Percentiles rank a stretch among this genome's conserved stretches.
Evolutionary conservation across 495 filamentous ascomycete genomes (phyloP).

Genomic region (Annulohypoxylon nitens): DNA sequence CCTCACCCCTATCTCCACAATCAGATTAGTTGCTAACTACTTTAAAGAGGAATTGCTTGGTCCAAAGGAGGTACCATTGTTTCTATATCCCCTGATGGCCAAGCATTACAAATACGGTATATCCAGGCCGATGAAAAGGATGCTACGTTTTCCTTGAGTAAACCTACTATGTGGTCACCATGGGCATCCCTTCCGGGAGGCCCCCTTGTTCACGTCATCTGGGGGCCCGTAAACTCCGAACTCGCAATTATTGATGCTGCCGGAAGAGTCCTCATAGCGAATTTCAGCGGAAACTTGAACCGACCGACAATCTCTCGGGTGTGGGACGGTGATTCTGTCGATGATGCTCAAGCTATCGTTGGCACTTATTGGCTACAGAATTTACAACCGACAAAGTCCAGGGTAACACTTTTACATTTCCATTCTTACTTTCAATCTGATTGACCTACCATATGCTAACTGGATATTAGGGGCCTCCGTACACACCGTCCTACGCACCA

Average conservation of each 20-base stretch:
- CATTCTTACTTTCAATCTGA: background rate
- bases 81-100: constrained; percentile 78
- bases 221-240: constrained; percentile 77
- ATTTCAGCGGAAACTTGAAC: constrained; percentile 73
- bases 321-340: constrained; percentile 70
- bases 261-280: constrained; percentile 79
- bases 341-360: constrained; percentile 81
- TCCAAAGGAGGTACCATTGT: constrained; percentile 90
- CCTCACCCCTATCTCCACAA: constrained; percentile 2
- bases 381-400: constrained; percentile 36
- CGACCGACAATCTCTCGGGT: constrained; percentile 68
- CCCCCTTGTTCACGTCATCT: constrained; percentile 79
- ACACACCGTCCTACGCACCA: constrained; percentile 56
- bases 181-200: constrained; percentile 60
- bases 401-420: constrained; percentile 14
- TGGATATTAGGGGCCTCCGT: constrained; percentile 34
- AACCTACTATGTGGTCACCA: constrained; percentile 59
- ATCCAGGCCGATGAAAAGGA: constrained; percentile 76
- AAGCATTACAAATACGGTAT: constrained; percentile 75
- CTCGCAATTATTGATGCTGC: constrained; percentile 80
- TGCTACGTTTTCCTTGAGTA: constrained; percentile 83
- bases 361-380: constrained; percentile 81
- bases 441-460: constrained; percentile 27
- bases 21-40: constrained; percentile 35
- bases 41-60: constrained; percentile 82